Base-by-base conservation (phyloP, 495 filamentous ascomycete species). In the Cercophora samala region DNA sequence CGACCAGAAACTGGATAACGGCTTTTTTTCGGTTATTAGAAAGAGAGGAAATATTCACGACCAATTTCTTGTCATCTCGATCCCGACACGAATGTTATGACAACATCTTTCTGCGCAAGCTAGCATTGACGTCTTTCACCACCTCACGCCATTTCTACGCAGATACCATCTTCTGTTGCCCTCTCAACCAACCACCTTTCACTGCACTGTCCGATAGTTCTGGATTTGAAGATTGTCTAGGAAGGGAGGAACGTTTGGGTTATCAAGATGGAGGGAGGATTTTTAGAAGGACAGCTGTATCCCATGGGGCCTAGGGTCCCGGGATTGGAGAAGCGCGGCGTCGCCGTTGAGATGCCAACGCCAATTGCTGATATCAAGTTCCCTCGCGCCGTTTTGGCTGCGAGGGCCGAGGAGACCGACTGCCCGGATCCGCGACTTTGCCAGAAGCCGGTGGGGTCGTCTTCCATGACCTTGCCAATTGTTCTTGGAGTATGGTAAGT, bases 401-500 rank as follows among this genome's bases (percentile, higher is more conserved):
- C 68, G 1, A 65, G 71, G 19, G 69, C 72, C 8, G 69, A 66
- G 13, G 60, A 58, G 19, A 70, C 67, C 5, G 67, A 69, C 17
- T 74, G 73, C 65, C 25, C 58, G 1, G 64, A 68, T 65, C 55
- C 72, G 17, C 75, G 78, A 25, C 63, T 74, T 17, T 87, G 86
- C 68, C 84, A 87, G 67, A 86, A 85, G 69, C 83, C 87, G 3
- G 83, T 83, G 2, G 85, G 86, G 62, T 75, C 81, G 3, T 73
- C 81, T 19, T 80, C 80, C 15, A 87, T 87, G 62, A 91, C 88
- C 2, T 73, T 96, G 58, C 87, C 93, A 1, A 92, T 98, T 64
- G 85, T 89, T 32, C 82, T 97, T 15, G 92, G 89, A 76, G 87
- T 92, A 68, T 87, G 88, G 93, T 97, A 87, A 82, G 93, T 89